phyloP scores from a whole-genome alignment of 768 basidiomycete genomes.

The Russula griseocarnosa region DNA sequence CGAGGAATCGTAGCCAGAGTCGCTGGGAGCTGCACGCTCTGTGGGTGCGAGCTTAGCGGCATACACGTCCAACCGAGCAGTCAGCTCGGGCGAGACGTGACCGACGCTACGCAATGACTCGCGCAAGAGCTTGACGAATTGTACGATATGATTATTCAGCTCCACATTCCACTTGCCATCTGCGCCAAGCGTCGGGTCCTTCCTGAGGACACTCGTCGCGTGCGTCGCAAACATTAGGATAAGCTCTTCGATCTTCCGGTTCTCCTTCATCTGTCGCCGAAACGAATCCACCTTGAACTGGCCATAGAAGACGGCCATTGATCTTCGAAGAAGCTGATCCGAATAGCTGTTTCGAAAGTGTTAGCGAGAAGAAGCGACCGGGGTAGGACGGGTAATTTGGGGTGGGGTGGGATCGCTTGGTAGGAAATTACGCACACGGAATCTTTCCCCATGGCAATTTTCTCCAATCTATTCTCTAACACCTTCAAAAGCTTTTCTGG shows the following conservation, averaged over 20 bases:
- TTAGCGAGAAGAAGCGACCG: neutral
- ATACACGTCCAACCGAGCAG: conserved; percentile 78
- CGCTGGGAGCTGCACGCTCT: conserved; percentile 42
- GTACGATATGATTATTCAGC: conserved; percentile 86
- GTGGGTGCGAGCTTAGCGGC: conserved; percentile 72
- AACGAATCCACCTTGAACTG: conserved; percentile 84
- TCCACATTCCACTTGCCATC: conserved; percentile 87
- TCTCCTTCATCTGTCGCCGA: conserved; percentile 89
- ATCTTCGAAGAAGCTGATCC: conserved; percentile 83
- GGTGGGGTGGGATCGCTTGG: too few relatives aligned
- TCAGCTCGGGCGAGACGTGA: conserved; percentile 81
- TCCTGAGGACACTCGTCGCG: conserved; percentile 81
- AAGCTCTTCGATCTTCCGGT: conserved; percentile 94
- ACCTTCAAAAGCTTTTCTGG: conserved; percentile 92
- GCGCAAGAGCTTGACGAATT: conserved; percentile 81
- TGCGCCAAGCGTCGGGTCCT: conserved; percentile 76
- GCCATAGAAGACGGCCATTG: conserved; percentile 89
- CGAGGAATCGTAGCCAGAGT: conserved; percentile 68
- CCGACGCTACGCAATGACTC: conserved; percentile 70
- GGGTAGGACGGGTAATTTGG: neutral
- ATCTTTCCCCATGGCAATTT: conserved; percentile 92
- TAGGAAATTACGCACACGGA: conserved; percentile 57
- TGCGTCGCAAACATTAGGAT: conserved; percentile 94
- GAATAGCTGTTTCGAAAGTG: conserved; percentile 55
- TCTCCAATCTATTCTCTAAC: conserved; percentile 82